These are phyloP conservation scores for Penicillium turbatum DNA, from an alignment of 495 filamentous ascomycete genomes.

Conservation along the genomic window DNA sequence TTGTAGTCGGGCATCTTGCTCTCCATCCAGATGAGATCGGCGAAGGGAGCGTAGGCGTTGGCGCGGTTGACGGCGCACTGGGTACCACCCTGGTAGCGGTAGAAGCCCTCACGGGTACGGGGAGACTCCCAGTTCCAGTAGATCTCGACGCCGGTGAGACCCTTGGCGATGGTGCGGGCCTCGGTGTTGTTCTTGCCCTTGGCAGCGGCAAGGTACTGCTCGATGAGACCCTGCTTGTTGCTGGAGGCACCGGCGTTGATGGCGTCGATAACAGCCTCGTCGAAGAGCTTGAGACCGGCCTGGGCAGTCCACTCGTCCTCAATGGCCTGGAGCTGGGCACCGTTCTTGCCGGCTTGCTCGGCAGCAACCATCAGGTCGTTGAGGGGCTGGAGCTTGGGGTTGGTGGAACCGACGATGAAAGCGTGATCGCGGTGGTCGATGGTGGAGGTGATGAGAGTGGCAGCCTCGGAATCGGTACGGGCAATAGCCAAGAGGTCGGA, in stretches of 20 bases:
- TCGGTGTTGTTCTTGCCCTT: slow-evolving; percentile 86
- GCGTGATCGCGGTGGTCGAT: slow-evolving; percentile 92
- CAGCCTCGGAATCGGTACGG: slow-evolving; percentile 94
- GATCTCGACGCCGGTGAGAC: slow-evolving; percentile 75
- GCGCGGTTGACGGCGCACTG: slow-evolving; percentile 90
- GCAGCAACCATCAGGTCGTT: slow-evolving; percentile 88
- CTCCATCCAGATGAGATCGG: slow-evolving; percentile 99
- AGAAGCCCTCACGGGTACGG: slow-evolving; percentile 90
- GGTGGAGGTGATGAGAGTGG: slow-evolving; percentile 92
- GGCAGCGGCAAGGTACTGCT: slow-evolving; percentile 58
- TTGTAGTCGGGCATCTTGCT: slow-evolving; percentile 88
- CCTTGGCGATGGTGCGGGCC: slow-evolving; percentile 76
- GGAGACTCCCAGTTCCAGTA: slow-evolving; percentile 92
- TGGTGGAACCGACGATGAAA: slow-evolving; percentile 89
- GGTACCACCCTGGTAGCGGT: slow-evolving; percentile 85
- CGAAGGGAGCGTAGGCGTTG: slow-evolving; percentile 87
- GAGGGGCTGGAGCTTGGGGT: slow-evolving; percentile 76
- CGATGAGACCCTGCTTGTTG: slow-evolving; percentile 63
- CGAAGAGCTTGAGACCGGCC: slow-evolving; percentile 87
- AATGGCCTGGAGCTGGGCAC: slow-evolving; percentile 79
- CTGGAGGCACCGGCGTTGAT: slow-evolving; percentile 63
- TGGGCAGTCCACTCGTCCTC: slow-evolving; percentile 82
- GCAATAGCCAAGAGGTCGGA: slow-evolving; percentile 84
- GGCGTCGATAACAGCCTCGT: slow-evolving; percentile 77
- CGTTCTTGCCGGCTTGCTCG: slow-evolving; percentile 76